phyloP scores from a whole-genome alignment of 2,329 filamentous ascomycete genomes.

The Mycosphaerella sp. region DNA sequence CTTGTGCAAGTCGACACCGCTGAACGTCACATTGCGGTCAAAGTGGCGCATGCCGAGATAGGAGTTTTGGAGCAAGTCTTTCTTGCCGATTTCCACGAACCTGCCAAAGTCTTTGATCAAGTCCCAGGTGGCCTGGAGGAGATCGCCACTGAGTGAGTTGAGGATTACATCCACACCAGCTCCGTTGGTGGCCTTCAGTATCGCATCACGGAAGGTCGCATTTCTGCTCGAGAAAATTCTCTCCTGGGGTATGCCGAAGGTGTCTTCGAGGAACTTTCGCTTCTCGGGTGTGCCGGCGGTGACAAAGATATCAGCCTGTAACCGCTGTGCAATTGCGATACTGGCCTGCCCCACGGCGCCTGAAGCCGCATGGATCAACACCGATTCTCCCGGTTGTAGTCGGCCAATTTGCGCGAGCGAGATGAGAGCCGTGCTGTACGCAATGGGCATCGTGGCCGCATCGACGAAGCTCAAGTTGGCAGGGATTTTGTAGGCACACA shows the following conservation, averaged over 20 bases:
- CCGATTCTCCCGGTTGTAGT: constrained; percentile 2
- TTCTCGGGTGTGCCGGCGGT: constrained; percentile 31
- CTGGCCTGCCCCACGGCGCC: constrained; percentile 32
- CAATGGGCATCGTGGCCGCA: no score
- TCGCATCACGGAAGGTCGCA: constrained; percentile 24
- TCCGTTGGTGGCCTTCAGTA: constrained; percentile 27
- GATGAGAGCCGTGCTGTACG: no score
- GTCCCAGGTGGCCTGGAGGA: constrained; percentile 25
- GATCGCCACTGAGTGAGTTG: constrained; percentile 29
- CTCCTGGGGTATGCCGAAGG: constrained; percentile 27
- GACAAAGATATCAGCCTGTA: constrained; percentile 28
- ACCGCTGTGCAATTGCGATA: constrained; percentile 25
- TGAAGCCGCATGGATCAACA: constrained; percentile 34
- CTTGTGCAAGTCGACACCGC: no score
- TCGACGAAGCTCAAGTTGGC: no score
- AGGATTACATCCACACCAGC: constrained; percentile 35
- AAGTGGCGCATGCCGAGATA: constrained; percentile 14
- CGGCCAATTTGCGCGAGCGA: no score
- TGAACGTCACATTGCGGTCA: constrained; percentile 8
- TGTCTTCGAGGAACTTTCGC: constrained; percentile 23
- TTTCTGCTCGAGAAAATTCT: constrained; percentile 33
- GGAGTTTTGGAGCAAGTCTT: constrained; percentile 17
- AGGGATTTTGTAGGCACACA: no score
- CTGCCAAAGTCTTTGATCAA: constrained; percentile 29
- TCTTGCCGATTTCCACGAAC: constrained; percentile 28